A percentile compares a stretch with the other conserved stretches of the same genome.
Conservation (phyloP, 495 filamentous ascomycete species). For the Neurospora sp. region DNA sequence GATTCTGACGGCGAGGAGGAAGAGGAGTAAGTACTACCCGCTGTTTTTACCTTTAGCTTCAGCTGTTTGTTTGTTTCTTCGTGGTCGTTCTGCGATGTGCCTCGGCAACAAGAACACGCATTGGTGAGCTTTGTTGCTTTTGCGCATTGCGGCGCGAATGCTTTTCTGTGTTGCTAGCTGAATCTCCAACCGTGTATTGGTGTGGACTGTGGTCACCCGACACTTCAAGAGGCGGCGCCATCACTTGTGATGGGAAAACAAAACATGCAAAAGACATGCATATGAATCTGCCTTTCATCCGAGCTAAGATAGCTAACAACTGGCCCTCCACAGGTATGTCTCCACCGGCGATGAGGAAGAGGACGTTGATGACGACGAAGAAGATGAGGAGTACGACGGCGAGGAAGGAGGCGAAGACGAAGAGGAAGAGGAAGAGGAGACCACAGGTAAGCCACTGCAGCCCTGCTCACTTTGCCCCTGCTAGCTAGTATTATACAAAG, state of each 20-base stretch:
- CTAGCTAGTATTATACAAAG: background rate
- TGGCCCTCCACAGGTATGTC: conserved; percentile 21
- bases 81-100: conserved; percentile 6
- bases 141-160: conserved; percentile 17
- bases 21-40: conserved; percentile 36
- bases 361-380: conserved; percentile 27
- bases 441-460: conserved; percentile 13
- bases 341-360: conserved; percentile 26
- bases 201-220: background rate
- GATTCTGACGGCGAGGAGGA: conserved; percentile 35
- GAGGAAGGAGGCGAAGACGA: conserved; percentile 26
- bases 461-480: background rate
- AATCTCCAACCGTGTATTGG: background rate
- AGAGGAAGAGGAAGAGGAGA: conserved; percentile 17
- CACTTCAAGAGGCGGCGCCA: background rate
- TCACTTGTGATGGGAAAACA: background rate
- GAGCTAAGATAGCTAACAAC: background rate
- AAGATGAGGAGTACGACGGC: conserved; percentile 23
- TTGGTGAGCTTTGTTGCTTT: background rate
- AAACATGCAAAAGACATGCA: background rate
- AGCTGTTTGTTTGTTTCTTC: background rate
- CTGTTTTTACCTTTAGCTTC: background rate
- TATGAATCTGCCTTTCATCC: background rate
- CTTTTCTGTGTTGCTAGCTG: background rate
- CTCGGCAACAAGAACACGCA: conserved; percentile 4